A percentile compares a stretch with the other conserved stretches of the same genome.
Conservation (phyloP, 768 basidiomycete species). For the Auriculariales sp. region DNA sequence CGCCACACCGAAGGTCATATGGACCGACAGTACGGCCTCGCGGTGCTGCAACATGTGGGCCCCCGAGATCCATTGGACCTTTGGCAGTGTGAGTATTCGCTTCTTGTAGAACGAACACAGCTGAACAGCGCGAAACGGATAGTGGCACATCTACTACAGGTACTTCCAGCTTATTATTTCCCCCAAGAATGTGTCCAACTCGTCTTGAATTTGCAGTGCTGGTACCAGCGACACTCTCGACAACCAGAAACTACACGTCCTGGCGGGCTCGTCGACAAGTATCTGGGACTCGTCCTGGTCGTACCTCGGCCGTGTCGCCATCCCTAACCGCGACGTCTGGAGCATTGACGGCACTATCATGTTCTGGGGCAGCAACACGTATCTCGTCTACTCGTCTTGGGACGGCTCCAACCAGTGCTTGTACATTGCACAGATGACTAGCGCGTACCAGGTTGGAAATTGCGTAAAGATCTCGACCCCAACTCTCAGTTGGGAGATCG, state of each 20-base stretch:
- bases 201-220: conserved; percentile 1
- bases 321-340: conserved; percentile 4
- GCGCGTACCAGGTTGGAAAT: not conserved
- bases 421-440: conserved; percentile 3
- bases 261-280: not conserved
- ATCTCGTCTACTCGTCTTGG: conserved; percentile 4
- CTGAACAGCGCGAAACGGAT: not conserved
- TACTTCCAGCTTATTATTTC: not conserved
- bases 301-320: not conserved
- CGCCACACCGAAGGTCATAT: conserved; percentile 5
- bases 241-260: conserved; percentile 3
- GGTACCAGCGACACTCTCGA: not conserved
- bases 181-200: not conserved
- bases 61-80: conserved; percentile 4
- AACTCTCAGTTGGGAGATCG: not conserved
- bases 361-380: conserved; percentile 1
- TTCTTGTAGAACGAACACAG: not conserved
- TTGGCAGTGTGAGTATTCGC: conserved; percentile 5
- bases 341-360: conserved; percentile 1
- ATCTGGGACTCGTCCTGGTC: conserved; percentile 4
- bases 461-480: not conserved
- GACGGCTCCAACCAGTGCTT: conserved; percentile 2
- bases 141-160: not conserved
- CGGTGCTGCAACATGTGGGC: conserved; percentile 7
- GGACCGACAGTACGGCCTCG: conserved; percentile 3